Evolutionary conservation across 257 asterid species (phyloP), one percentile per base, ranked within the genome.

Genomic region (Nicotiana sylvestris): DNA sequence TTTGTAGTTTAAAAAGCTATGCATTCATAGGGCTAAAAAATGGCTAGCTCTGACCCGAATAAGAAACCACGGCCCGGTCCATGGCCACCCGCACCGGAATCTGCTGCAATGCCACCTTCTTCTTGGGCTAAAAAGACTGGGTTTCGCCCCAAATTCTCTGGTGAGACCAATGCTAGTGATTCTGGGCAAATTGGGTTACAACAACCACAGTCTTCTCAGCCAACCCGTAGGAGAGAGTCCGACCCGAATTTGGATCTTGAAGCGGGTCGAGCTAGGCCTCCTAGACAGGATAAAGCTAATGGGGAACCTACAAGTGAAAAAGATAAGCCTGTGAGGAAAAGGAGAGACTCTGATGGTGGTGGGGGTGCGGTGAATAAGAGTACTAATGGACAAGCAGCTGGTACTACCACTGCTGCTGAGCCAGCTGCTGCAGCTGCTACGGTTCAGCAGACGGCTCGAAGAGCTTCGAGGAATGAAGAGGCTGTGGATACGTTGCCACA

Each of bases 91-190:
- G 91, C 88, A 3, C 93, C 95, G 15, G 98, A 93, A 6, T 67
- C 97, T 13, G 83, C 91, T 7, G 88, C 97, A 88, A 86, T 91
- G 92, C 99, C 99, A 37, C 97, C 98, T 4, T 81, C 98, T 6
- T 89, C 99, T 3, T 96, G 99, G 98, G 99, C 99, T 0, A 96
- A 96, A 56, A 89, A 92, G 25, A 96, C 98, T 49, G 99, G 98
- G 4, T 96, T 96, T 78, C 93, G 98, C 55, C 98, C 99, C 12
- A 93, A 94, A 86, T 92, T 96, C 84, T 93, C 98, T 35, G 99
- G 98, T 8, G 98, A 96, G 92, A 90, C 98, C 3, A 94, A 90
- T 86, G 97, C 97, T 76, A 87, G 87, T 29, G 94, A 92, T 61
- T 94, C 98, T 18, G 98, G 94, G 3, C 94, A 88, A 86, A 90